phyloP scores from a whole-genome alignment of 306 rosid species.

The Glycine tomentella region DNA sequence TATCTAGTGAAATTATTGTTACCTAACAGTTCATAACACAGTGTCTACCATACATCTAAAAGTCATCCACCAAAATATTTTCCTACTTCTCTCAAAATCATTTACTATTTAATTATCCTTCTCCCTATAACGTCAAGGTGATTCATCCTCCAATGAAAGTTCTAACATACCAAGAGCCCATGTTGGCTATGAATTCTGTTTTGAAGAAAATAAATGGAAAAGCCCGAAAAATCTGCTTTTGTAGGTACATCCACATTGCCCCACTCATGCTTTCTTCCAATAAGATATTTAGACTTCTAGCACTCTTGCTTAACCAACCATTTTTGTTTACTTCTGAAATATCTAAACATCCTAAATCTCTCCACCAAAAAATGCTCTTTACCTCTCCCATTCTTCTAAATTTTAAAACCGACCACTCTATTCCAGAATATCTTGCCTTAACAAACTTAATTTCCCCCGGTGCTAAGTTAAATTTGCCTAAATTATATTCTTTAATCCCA shows the following conservation, averaged over 20 bases:
- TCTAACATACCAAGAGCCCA: neutral
- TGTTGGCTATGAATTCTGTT: neutral
- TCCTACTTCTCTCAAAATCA: neutral
- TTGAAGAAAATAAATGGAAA: neutral
- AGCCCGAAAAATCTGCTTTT: neutral
- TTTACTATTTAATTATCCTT: neutral
- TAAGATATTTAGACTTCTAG: neutral
- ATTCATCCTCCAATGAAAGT: neutral
- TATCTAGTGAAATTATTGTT: neutral
- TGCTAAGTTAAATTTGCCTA: neutral
- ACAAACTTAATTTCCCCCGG: neutral
- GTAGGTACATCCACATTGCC: neutral
- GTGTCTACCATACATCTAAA: neutral
- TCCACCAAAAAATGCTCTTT: neutral
- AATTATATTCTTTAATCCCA: neutral
- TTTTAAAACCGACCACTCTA: neutral
- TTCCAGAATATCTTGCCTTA: neutral
- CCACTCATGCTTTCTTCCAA: neutral
- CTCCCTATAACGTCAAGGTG: neutral
- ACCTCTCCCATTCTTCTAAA: neutral
- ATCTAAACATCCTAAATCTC: neutral
- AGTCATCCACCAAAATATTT: neutral
- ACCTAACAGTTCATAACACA: neutral
- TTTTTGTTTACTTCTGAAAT: neutral
- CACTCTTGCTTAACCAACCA: neutral